Evolutionary conservation across 2,329 filamentous ascomycete species (phyloP).

Genomic region (Pseudogymnoascus sp.): DNA sequence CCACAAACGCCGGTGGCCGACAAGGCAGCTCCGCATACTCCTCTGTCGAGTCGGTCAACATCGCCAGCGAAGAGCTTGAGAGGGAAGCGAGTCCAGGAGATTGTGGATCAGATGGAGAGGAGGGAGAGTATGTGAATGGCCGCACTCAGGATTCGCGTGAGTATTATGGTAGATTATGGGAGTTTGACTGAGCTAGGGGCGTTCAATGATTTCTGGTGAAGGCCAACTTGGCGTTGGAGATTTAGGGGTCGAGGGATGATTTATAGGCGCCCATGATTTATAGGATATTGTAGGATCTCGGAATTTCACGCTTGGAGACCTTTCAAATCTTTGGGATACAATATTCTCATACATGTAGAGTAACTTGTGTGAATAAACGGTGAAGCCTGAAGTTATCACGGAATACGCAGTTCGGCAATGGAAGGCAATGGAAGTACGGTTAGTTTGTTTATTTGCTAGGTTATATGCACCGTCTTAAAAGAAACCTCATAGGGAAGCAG

Average conservation of each 20-base stretch:
- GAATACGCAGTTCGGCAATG: too few species aligned
- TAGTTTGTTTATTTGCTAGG: too few species aligned
- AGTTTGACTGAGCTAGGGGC: neutral
- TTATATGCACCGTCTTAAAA: too few species aligned
- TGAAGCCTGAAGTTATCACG: too few species aligned
- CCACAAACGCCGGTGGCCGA: neutral
- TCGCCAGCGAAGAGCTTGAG: constrained; percentile 1
- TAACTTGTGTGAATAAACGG: too few species aligned
- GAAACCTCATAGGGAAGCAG: too few species aligned
- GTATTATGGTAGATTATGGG: neutral
- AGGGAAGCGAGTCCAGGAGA: neutral
- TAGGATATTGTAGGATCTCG: neutral
- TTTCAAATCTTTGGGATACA: neutral
- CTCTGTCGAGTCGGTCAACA: constrained; percentile 4
- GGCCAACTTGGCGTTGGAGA: neutral
- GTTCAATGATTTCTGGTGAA: neutral
- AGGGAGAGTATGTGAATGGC: neutral
- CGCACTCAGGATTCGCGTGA: too few species aligned
- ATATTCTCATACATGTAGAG: neutral
- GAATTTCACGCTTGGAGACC: neutral
- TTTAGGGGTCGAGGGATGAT: neutral
- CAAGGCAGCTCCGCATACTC: neutral
- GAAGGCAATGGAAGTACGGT: too few species aligned
- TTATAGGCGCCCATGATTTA: too few species aligned
- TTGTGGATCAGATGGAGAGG: constrained; percentile 7